A percentile compares a stretch with the other conserved stretches of the same genome.
These are phyloP conservation scores for Wallacemonas sp. DNA, from an alignment of 208 protist genomes.

Conservation along the genomic window DNA sequence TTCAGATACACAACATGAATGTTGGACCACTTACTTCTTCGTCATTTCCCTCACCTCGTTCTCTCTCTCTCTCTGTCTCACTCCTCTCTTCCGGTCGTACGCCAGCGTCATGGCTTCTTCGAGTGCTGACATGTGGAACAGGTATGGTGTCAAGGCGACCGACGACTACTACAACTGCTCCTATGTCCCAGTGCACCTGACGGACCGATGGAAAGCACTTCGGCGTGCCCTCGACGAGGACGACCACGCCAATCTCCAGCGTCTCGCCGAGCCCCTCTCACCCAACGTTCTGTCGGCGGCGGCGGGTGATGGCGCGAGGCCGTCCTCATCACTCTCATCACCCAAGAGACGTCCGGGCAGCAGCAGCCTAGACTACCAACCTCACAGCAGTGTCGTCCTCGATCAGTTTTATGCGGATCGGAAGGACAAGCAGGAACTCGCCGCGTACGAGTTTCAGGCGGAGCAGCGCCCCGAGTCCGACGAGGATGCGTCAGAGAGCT, in stretches of 20 bases:
- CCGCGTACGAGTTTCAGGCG: conserved; percentile 3
- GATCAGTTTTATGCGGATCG: conserved; percentile 23
- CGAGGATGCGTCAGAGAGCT: conserved; percentile 16
- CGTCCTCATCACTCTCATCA: background rate
- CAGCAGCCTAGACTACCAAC: conserved; percentile 20
- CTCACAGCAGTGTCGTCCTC: conserved; percentile 25
- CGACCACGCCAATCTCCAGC: background rate
- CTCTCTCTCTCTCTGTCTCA: conserved; percentile 7
- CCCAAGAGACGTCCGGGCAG: conserved; percentile 16
- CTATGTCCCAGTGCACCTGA: conserved; percentile 36
- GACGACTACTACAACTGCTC: conserved; percentile 54
- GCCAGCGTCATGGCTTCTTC: background rate
- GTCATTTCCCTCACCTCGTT: background rate
- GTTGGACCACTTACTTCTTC: background rate
- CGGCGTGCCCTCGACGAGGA: conserved; percentile 11
- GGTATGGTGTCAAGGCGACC: conserved; percentile 1
- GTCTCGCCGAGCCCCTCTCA: background rate
- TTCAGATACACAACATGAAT: no score
- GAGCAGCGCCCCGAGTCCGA: conserved; percentile 9
- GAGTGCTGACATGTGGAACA: background rate
- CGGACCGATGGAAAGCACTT: conserved; percentile 32
- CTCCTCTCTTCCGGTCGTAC: background rate
- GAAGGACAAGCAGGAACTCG: conserved; percentile 5
- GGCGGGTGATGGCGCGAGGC: background rate
- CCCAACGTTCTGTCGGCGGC: no score